These are phyloP conservation scores for Annulohypoxylon maeteangense DNA, from an alignment of 495 filamentous ascomycete genomes.

Conservation along the genomic window DNA sequence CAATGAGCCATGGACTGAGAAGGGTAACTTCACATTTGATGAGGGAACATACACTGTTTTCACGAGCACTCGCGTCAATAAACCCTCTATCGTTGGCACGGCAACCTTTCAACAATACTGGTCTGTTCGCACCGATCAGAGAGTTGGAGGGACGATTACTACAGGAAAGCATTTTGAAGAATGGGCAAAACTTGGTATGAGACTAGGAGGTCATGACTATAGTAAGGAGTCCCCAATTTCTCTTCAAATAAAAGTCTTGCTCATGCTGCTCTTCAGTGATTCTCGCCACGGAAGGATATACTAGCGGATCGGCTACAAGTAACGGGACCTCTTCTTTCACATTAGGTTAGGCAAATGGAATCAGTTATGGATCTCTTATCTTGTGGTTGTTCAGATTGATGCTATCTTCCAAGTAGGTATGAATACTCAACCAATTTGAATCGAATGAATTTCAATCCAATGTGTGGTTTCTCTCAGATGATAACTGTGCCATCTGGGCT, in stretches of 20 bases:
- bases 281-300: slow-evolving; percentile 68
- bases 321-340: slow-evolving; percentile 40
- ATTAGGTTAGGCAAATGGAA: slow-evolving; percentile 24
- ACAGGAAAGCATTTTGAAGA: slow-evolving; percentile 67
- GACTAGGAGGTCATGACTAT: slow-evolving; percentile 64
- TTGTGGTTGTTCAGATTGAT: not conserved
- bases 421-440: too few species aligned
- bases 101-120: slow-evolving; percentile 72
- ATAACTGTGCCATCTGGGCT: too few species aligned
- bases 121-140: slow-evolving; percentile 65
- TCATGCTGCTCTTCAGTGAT: slow-evolving; percentile 53
- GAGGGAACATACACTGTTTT: slow-evolving; percentile 68
- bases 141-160: slow-evolving; percentile 62
- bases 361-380: not conserved
- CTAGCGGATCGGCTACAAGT: slow-evolving; percentile 43
- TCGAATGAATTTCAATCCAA: too few species aligned
- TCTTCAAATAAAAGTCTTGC: not conserved
- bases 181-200: slow-evolving; percentile 62
- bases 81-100: slow-evolving; percentile 69
- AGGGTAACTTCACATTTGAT: slow-evolving; percentile 65
- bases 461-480: too few species aligned
- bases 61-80: slow-evolving; percentile 64
- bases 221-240: slow-evolving; percentile 22
- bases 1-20: slow-evolving; percentile 59
- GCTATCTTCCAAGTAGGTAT: too few species aligned